Percentiles rank a stretch among this genome's conserved stretches.
Evolutionary conservation across 164 flowering plant species (phyloP).

Genomic region (Kingdonia uniflora): DNA sequence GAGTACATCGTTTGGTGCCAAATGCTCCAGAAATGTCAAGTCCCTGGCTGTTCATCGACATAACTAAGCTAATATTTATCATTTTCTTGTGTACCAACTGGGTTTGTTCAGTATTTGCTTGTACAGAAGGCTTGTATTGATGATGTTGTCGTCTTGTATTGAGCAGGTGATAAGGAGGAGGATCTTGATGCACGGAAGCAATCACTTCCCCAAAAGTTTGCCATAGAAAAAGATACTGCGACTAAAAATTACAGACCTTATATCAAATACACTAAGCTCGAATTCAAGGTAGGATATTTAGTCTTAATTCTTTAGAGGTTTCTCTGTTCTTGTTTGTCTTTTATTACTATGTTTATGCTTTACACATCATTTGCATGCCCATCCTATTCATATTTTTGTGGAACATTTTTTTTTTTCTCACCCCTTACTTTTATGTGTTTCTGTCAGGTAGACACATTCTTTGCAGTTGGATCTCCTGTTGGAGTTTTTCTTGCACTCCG

Average conservation of each 20-base stretch:
- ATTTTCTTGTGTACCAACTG: no score
- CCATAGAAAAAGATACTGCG: constrained; percentile 19
- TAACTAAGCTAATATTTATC: no score
- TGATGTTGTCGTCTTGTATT: neutral
- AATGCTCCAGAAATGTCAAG: no score
- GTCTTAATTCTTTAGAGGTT: no score
- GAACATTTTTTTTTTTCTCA: neutral
- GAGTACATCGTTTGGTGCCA: no score
- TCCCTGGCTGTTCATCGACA: no score
- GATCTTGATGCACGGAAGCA: constrained; percentile 13
- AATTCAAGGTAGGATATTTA: constrained; percentile 48
- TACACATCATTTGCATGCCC: neutral
- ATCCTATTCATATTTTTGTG: neutral
- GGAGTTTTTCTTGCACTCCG: constrained; percentile 97
- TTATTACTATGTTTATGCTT: neutral
- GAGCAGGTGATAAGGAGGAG: constrained; percentile 25
- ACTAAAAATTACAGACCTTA: constrained; percentile 51
- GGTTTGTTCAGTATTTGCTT: no score
- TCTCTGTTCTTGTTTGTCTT: neutral
- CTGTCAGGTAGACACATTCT: constrained; percentile 91
- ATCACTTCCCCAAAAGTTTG: constrained; percentile 11
- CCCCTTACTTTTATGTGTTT: neutral
- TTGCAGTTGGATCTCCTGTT: constrained; percentile 97
- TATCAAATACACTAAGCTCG: constrained; percentile 84
- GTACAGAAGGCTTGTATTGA: no score